Conservation (phyloP, 768 basidiomycete species). For the Suillus subluteus region DNA sequence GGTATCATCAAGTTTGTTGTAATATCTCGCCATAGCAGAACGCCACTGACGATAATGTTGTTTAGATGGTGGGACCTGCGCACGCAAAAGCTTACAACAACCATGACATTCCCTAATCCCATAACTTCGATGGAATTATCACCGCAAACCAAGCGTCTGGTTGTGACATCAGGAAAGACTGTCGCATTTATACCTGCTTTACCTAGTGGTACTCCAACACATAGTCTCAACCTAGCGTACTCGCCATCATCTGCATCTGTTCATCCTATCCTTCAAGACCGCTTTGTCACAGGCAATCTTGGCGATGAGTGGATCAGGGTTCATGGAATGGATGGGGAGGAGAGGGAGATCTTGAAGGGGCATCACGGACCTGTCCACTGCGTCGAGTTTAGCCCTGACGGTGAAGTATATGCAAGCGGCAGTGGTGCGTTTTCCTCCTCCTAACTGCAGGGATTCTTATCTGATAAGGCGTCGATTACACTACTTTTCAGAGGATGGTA, state of each 20-base stretch:
- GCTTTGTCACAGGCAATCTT: conserved; percentile 90
- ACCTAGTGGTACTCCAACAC: conserved; percentile 63
- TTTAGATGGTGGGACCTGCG: conserved; percentile 96
- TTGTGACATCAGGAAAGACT: conserved; percentile 89
- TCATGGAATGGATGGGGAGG: conserved; percentile 88
- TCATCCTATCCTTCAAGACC: conserved; percentile 85
- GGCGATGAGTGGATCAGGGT: conserved; percentile 97
- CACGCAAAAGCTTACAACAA: conserved; percentile 71
- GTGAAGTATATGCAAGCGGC: conserved; percentile 96
- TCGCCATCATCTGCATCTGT: conserved; percentile 93
- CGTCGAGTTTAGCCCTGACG: conserved; percentile 92
- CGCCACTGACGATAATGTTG: conserved; percentile 19
- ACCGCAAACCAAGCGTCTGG: conserved; percentile 75
- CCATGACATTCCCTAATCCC: conserved; percentile 71
- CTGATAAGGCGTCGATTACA: conserved; percentile 13
- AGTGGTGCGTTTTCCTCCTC: conserved; percentile 67
- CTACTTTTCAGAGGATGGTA: conserved; percentile 68
- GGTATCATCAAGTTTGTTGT: conserved; percentile 75
- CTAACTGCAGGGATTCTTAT: conserved; percentile 11
- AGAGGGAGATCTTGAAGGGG: conserved; percentile 90
- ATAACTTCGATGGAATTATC: conserved; percentile 97
- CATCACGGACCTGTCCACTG: conserved; percentile 98
- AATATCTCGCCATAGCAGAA: background rate
- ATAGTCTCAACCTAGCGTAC: conserved; percentile 81
- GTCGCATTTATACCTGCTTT: conserved; percentile 89